Base-by-base conservation (phyloP, 2,329 filamentous ascomycete species). In the Diaporthe longicolla region DNA sequence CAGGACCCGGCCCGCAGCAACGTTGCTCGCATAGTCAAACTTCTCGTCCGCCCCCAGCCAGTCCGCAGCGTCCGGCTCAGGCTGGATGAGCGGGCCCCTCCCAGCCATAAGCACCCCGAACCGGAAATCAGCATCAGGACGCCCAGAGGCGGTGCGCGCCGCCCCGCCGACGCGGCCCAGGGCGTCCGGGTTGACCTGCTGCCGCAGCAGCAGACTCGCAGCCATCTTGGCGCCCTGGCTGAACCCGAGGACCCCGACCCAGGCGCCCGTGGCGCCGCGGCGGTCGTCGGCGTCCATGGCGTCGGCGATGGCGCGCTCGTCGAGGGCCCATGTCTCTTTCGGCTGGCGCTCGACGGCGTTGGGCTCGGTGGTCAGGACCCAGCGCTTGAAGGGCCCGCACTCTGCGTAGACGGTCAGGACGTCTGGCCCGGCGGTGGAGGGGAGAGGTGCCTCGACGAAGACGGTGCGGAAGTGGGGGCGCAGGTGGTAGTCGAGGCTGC, bases 381-480 rank as follows among this genome's bases (percentile, higher is more conserved):
- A 84, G 54, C 82, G 84, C 76, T 85, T 85, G 81, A 94, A 95
- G 1, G 93, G 93, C 0, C 89, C 93, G 74, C 86, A 88, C 75
- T 90, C 87, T 58, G 87, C 88, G 81, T 94, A 95, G 6, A 94
- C 91, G 19, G 87, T 82, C 26, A 90, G 82, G 19, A 95, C 89
- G 76, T 89, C 91, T 0, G 90, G 86, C 54, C 92, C 91, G 0
- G 93, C 84, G 3, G 85, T 81, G 76, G 90, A 92, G 73, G 87
- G 85, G 81, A 92, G 93, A 1, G 93, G 93, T 0, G 87, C 93
- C 77, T 95, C 90, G 76, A 89, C 90, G 83, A 93, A 96, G 79
- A 93, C 90, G 76, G 95, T 87, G 54, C 93, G 91, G 81, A 95
- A 94, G 59, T 87, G 82, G 9, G 87, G 81, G 58, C 83, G 80